Percentiles rank a stretch among this genome's conserved stretches.
phyloP scores from a whole-genome alignment of 306 rosid species.

The Malus fusca region DNA sequence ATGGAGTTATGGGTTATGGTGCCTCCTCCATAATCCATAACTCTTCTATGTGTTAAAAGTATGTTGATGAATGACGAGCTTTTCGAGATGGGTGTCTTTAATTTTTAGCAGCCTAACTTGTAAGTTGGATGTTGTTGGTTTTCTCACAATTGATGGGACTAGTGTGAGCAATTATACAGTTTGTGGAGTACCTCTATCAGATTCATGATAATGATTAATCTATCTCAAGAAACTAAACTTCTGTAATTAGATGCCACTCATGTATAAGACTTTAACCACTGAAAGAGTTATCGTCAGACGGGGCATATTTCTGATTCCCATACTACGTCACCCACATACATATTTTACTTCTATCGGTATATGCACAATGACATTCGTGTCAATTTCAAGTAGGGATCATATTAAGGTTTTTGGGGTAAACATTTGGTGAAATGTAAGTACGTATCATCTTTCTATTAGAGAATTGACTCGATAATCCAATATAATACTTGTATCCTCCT shows the following conservation, averaged over 20 bases:
- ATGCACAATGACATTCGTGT: neutral
- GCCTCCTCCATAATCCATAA: too few relatives aligned
- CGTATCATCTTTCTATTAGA: slow-evolving; percentile 12
- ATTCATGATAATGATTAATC: neutral
- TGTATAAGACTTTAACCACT: neutral
- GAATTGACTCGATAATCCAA: slow-evolving; percentile 12
- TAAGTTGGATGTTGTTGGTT: too few relatives aligned
- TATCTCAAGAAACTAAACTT: neutral
- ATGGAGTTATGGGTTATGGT: too few relatives aligned
- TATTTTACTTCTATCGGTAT: neutral
- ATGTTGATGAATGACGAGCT: neutral
- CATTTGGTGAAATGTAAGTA: neutral
- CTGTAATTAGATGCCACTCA: neutral
- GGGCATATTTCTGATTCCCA: neutral
- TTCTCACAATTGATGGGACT: neutral
- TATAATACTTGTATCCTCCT: slow-evolving; percentile 19
- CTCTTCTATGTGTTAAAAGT: neutral
- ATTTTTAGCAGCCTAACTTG: too few relatives aligned
- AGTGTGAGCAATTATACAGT: neutral
- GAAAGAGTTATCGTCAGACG: neutral
- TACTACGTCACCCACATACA: neutral
- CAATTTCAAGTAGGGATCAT: neutral
- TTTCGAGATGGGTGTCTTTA: neutral
- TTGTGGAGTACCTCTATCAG: neutral
- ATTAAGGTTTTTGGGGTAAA: neutral